Conservation (phyloP, 2,329 filamentous ascomycete species). For the Stagonosporopsis vannaccii region DNA sequence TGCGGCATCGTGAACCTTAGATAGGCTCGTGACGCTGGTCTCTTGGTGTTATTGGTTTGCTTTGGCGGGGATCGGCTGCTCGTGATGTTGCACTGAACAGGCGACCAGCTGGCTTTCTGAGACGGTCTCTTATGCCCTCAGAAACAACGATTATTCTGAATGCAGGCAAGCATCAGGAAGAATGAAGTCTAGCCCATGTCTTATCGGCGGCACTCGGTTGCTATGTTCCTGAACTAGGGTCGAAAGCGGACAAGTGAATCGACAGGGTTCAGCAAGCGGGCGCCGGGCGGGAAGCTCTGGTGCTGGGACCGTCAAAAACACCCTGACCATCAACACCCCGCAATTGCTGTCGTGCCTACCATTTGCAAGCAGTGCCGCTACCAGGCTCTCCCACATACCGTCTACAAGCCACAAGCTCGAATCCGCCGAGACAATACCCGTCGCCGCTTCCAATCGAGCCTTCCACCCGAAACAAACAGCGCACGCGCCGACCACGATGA, state of each 20-base stretch:
- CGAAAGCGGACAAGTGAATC: conserved; percentile 13
- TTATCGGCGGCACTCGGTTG: conserved; percentile 4
- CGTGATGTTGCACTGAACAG: background rate
- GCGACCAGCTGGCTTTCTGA: background rate
- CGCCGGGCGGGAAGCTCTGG: conserved; percentile 18
- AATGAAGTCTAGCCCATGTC: background rate
- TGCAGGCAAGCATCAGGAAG: background rate
- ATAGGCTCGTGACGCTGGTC: background rate
- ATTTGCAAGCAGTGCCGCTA: background rate
- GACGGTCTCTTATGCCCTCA: background rate
- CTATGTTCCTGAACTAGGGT: conserved; percentile 11
- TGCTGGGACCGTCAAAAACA: conserved; percentile 17
- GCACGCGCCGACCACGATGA: conserved; percentile 46
- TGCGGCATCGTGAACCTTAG: conserved; percentile 25
- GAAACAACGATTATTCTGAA: background rate
- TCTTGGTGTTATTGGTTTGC: background rate
- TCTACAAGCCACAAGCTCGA: background rate
- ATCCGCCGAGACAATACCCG: background rate
- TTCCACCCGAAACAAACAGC: conserved; percentile 7
- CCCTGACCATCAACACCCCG: conserved; percentile 15
- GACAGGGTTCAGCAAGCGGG: conserved; percentile 15
- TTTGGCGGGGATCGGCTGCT: background rate
- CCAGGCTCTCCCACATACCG: background rate
- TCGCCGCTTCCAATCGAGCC: background rate
- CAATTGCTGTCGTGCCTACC: conserved; percentile 9